A percentile compares a stretch with the other conserved stretches of the same genome.
These are phyloP conservation scores for Coemansia sp. DNA, from an alignment of 192 early-diverging fungal genomes.

Conservation along the genomic window DNA sequence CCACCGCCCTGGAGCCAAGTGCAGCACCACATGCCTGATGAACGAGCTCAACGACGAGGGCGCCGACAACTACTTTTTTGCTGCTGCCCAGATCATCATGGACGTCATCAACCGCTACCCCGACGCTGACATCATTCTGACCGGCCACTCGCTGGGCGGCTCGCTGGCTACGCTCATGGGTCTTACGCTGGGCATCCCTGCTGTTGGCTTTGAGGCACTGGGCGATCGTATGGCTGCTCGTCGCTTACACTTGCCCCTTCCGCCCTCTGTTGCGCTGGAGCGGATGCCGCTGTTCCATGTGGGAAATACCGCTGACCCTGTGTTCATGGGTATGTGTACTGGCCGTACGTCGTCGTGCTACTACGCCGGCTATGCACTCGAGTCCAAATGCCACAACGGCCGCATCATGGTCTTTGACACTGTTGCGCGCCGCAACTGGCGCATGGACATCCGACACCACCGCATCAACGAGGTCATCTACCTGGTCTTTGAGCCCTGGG, in stretches of 20 bases:
- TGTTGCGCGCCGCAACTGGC: constrained; percentile 61
- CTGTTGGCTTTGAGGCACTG: constrained; percentile 78
- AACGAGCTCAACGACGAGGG: constrained; percentile 59
- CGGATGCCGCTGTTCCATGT: constrained; percentile 85
- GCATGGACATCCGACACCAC: constrained; percentile 74
- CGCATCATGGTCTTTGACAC: constrained; percentile 66
- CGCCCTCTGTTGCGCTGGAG: constrained; percentile 52
- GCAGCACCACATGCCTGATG: constrained; percentile 61
- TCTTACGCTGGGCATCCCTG: constrained; percentile 79
- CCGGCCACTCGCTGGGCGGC: constrained; percentile 88
- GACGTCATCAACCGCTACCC: constrained; percentile 67
- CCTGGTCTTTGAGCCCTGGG: constrained; percentile 51
- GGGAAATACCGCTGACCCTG: constrained; percentile 88
- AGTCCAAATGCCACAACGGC: constrained; percentile 84
- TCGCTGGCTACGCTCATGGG: constrained; percentile 71
- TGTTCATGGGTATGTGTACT: constrained; percentile 82
- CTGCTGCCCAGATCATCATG: constrained; percentile 62
- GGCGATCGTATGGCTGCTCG: constrained; percentile 76
- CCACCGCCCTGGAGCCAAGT: constrained; percentile 56
- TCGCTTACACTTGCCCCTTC: constrained; percentile 74
- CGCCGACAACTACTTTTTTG: constrained; percentile 50
- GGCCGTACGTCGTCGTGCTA: constrained; percentile 65
- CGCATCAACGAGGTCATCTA: constrained; percentile 77
- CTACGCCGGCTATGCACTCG: constrained; percentile 69
- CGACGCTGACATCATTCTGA: constrained; percentile 66